Evolutionary conservation across 495 filamentous ascomycete species (phyloP).

Genomic region (Viridothelium virens): DNA sequence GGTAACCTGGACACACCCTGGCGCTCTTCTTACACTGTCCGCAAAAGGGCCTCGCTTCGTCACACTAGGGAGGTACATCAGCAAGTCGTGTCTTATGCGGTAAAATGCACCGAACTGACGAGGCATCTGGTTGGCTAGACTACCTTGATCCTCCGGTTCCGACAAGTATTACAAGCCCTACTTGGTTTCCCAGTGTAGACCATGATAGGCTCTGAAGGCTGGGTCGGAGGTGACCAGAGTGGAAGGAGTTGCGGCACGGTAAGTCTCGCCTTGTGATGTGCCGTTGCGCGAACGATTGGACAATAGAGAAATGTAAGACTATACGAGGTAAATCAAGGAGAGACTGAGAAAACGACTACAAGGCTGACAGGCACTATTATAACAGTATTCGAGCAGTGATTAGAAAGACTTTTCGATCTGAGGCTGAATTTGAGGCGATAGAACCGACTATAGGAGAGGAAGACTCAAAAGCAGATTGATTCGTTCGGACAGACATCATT

Average conservation of each 20-base stretch:
- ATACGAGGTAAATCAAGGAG: neutral
- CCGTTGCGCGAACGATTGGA: neutral
- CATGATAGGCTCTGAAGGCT: constrained; percentile 17
- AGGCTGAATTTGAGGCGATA: neutral
- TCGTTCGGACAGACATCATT: neutral
- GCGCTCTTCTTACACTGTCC: constrained; percentile 27
- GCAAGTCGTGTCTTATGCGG: neutral
- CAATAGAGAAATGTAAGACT: neutral
- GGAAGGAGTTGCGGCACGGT: constrained; percentile 1
- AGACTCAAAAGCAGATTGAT: neutral
- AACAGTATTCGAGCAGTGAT: neutral
- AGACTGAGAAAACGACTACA: neutral
- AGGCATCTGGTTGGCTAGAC: neutral
- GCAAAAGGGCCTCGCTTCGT: constrained; percentile 30
- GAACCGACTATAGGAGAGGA: neutral
- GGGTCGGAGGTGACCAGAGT: neutral
- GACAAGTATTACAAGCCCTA: constrained; percentile 30
- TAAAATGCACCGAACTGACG: neutral
- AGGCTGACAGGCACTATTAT: constrained; percentile 1
- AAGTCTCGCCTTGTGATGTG: neutral
- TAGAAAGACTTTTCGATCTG: neutral
- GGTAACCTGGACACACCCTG: constrained; percentile 31
- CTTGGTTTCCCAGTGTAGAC: constrained; percentile 33
- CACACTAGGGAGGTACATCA: constrained; percentile 24
- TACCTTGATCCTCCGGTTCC: constrained; percentile 32